phyloP scores from a whole-genome alignment of 2,329 filamentous ascomycete species.

The Colletotrichum plurivorum region DNA sequence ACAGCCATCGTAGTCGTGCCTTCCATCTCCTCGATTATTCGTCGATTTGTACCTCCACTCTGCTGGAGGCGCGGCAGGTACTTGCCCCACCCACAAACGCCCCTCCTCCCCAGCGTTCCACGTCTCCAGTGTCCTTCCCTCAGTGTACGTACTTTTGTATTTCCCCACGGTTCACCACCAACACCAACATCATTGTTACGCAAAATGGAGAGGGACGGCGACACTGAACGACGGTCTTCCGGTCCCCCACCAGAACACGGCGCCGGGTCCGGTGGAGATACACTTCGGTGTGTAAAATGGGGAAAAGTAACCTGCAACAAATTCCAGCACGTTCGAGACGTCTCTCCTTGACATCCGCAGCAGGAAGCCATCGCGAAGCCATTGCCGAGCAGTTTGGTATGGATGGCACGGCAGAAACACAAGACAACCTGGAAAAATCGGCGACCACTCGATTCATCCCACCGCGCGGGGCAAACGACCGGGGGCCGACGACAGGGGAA shows the following conservation, averaged over 20 bases:
- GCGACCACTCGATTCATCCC: not conserved
- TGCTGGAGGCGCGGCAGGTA: not conserved
- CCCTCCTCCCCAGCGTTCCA: not conserved
- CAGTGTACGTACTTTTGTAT: too few relatives aligned
- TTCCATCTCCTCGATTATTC: constrained; percentile 27
- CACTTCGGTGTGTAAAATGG: not conserved
- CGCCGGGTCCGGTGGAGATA: constrained; percentile 15
- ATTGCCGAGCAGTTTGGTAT: not conserved
- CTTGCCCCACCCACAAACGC: not conserved
- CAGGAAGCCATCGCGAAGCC: not conserved
- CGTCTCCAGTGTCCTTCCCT: too few relatives aligned
- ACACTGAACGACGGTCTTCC: constrained; percentile 1
- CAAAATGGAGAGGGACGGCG: not conserved
- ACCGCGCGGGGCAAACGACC: not conserved
- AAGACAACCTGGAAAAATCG: not conserved
- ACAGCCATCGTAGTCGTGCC: too few relatives aligned
- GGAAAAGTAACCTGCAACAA: constrained; percentile 14
- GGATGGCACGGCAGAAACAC: not conserved
- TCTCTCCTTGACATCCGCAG: not conserved
- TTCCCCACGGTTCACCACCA: too few relatives aligned
- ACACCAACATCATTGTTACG: too few relatives aligned
- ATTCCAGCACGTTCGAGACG: constrained; percentile 26
- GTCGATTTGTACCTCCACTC: constrained; percentile 31
- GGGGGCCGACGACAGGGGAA: not conserved
- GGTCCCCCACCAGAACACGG: constrained; percentile 16